phyloP scores from a whole-genome alignment of 306 rosid genomes.

The Malus fusca region DNA sequence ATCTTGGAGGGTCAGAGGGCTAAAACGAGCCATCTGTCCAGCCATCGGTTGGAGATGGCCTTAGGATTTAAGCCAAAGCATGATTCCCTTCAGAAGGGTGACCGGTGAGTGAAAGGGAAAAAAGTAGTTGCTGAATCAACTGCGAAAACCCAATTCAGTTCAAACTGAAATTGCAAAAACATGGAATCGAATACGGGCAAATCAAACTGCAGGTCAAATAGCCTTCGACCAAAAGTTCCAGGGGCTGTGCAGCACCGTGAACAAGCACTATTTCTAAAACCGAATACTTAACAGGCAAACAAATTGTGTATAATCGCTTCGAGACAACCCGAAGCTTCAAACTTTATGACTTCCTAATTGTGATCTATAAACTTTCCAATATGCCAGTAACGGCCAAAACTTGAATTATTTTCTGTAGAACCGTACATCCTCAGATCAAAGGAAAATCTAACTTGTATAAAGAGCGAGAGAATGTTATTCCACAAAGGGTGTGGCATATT shows the following conservation, averaged over 20 bases:
- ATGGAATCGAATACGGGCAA: background rate
- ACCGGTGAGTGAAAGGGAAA: no score
- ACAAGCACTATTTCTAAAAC: background rate
- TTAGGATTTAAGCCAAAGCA: no score
- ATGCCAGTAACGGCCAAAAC: slow-evolving; percentile 21
- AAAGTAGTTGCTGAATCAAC: no score
- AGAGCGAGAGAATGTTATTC: slow-evolving; percentile 23
- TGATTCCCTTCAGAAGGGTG: no score
- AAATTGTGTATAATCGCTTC: background rate
- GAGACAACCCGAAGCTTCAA: background rate
- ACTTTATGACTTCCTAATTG: background rate
- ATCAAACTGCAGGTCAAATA: background rate
- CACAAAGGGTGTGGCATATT: slow-evolving; percentile 28
- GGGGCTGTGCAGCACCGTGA: no score
- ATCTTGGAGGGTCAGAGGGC: no score
- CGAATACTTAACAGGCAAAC: background rate
- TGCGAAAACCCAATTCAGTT: no score
- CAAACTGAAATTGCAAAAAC: no score
- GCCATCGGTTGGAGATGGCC: no score
- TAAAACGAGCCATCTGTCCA: no score
- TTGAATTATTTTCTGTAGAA: slow-evolving; percentile 1
- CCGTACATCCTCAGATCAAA: slow-evolving; percentile 34
- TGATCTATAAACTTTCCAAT: slow-evolving; percentile 13
- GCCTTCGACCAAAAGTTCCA: background rate
- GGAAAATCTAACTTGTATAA: slow-evolving; percentile 27